Evolutionary conservation across 2,329 filamentous ascomycete genomes (phyloP).

Genomic region (Monosporascus sp.): DNA sequence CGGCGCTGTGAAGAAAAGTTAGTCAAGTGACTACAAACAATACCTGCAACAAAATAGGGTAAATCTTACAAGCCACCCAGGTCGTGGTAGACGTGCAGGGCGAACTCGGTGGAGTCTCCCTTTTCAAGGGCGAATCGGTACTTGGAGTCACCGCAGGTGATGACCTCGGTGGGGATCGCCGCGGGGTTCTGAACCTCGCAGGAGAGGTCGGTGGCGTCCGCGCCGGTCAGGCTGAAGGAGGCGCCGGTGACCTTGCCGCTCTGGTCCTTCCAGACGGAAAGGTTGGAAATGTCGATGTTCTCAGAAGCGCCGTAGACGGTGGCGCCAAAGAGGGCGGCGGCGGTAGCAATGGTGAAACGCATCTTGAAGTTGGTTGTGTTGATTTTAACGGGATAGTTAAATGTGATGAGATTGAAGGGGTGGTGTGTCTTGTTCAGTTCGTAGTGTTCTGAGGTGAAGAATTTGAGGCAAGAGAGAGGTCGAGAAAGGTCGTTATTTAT

Average conservation of each 20-base stretch:
- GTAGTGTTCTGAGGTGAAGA: too few species aligned
- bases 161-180: conserved; percentile 11
- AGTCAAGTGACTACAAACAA: too few species aligned
- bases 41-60: too few species aligned
- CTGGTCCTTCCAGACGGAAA: conserved; percentile 10
- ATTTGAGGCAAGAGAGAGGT: too few species aligned
- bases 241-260: conserved; percentile 16
- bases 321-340: conserved; percentile 12
- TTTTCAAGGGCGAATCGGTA: conserved; percentile 19
- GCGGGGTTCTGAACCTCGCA: conserved; percentile 1
- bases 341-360: conserved; percentile 10
- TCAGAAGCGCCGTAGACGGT: too few species aligned
- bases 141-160: conserved; percentile 18
- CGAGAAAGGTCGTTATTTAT: too few species aligned
- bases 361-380: conserved; percentile 7
- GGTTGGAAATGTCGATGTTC: too few species aligned
- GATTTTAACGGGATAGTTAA: too few species aligned
- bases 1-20: too few species aligned
- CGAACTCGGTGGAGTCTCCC: not conserved
- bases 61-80: not conserved
- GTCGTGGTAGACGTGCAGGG: not conserved
- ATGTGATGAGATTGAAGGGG: too few species aligned
- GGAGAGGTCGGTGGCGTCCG: not conserved
- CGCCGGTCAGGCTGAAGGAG: conserved; percentile 4
- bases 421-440: too few species aligned